Conservation (phyloP, 192 early-diverging fungal genomes). For the Paraglomus brasilianum region DNA sequence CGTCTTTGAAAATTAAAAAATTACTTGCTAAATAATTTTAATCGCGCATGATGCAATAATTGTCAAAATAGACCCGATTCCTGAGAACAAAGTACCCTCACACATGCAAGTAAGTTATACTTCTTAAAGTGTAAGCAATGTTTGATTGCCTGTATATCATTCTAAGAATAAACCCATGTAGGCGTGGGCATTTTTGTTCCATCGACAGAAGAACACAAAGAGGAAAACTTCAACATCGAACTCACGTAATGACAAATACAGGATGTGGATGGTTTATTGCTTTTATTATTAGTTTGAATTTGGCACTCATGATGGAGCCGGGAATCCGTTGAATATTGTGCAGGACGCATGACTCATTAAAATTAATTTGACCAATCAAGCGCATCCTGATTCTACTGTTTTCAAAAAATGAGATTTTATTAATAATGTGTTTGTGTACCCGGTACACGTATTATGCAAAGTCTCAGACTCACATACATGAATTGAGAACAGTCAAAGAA, state of each 20-base stretch:
- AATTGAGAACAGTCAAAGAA: no score
- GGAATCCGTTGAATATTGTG: slow-evolving; percentile 14
- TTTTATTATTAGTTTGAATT: slow-evolving; percentile 25
- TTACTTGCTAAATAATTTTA: slow-evolving; percentile 15
- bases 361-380: slow-evolving; percentile 7
- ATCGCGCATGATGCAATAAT: slow-evolving; percentile 18
- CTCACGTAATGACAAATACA: slow-evolving; percentile 24
- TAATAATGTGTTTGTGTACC: no score
- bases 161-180: slow-evolving; percentile 22
- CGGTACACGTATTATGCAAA: no score
- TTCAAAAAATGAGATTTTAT: no score
- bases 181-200: slow-evolving; percentile 20
- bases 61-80: slow-evolving; percentile 19
- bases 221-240: slow-evolving; percentile 7
- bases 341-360: slow-evolving; percentile 4
- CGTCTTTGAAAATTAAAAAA: slow-evolving; percentile 1
- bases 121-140: slow-evolving; percentile 9
- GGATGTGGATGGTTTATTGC: slow-evolving; percentile 12
- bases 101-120: slow-evolving; percentile 23
- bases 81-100: slow-evolving; percentile 6
- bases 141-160: slow-evolving; percentile 15
- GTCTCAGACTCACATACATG: no score
- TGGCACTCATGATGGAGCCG: slow-evolving; percentile 14
- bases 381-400: neutral
- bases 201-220: neutral